Evolutionary conservation across 371 early-diverging fungal genomes (phyloP), one percentile per base, ranked within the genome.

Genomic region (Encephalitozoon cuniculi): DNA sequence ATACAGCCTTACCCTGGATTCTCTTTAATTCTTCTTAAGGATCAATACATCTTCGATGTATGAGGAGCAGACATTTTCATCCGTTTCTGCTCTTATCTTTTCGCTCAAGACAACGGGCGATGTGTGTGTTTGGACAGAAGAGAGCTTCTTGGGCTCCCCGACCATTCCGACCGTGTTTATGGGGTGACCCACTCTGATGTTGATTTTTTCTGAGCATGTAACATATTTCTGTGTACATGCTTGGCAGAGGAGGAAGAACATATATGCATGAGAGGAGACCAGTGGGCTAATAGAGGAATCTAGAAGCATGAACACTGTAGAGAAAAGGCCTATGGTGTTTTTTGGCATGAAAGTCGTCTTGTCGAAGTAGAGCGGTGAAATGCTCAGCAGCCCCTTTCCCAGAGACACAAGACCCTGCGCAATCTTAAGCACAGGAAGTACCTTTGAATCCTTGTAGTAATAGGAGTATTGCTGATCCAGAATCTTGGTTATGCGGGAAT

Each of bases 121-220:
- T 23, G 91, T 88, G 82, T 97, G 95, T 63, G 95, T 93, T 83
- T 97, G 96, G 89, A 94, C 94, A 25, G 96, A 96, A 1, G 95
- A 92, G 72, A 98, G 93, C 0, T 93, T 93, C 87, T 94, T 95
- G 68, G 97, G 97, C 68, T 92, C 88, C 43, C 99, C 99, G 0
- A 95, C 95, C 84, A 97, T 94, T 34, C 99, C 99, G 32, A 97
- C 96, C 1, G 91, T 92, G 84, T 97, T 97, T 30, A 97, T 94
- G 64, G 85, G 85, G 76, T 93, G 94, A 65, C 99, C 99, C 25
- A 98, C 97, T 77, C 95, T 92, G 32, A 95, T 92, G 23, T 90
- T 89, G 32, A 89, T 90, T 79, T 94, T 89, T 32, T 94, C 90
- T 71, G 94, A 86, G 9, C 95, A 93, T 71, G 94, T 91, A 77